phyloP scores from a whole-genome alignment of 352 stramenopile genomes.

The Phytophthora agathidicida region DNA sequence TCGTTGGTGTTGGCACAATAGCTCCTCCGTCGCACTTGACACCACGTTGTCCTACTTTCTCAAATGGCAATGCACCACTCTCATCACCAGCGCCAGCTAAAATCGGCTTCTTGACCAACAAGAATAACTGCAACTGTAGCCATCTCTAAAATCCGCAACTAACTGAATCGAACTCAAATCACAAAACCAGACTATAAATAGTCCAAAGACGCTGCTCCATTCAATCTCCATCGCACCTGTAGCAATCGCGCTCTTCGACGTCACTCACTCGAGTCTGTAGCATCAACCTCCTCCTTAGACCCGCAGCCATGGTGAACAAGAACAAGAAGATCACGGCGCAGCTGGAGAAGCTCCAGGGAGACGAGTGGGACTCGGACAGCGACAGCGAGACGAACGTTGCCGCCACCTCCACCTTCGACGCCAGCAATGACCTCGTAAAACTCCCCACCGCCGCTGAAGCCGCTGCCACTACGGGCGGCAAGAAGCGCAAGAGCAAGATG shows the following conservation, averaged over 20 bases:
- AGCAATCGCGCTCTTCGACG: neutral
- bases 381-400: conserved; percentile 51
- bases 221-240: no score
- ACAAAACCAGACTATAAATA: no score
- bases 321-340: conserved; percentile 81
- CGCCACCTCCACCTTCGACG: conserved; percentile 43
- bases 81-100: conserved; percentile 2
- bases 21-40: neutral
- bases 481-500: conserved; percentile 60
- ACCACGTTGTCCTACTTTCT: neutral
- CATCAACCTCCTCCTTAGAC: neutral
- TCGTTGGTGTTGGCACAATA: no score
- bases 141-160: no score
- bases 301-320: conserved; percentile 58
- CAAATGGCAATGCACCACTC: neutral
- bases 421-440: conserved; percentile 58
- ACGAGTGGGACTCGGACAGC: conserved; percentile 88
- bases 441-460: conserved; percentile 36
- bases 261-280: conserved; percentile 1
- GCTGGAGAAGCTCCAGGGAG: conserved; percentile 81
- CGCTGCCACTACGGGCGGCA: conserved; percentile 3
- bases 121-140: conserved; percentile 21
- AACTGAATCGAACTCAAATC: no score
- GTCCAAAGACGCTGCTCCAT: conserved; percentile 13
- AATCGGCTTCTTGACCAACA: neutral